A percentile compares a stretch with the other conserved stretches of the same genome.
These are phyloP conservation scores for Naganishia vaughanmartiniae DNA, from an alignment of 768 basidiomycete species.

Conservation along the genomic window DNA sequence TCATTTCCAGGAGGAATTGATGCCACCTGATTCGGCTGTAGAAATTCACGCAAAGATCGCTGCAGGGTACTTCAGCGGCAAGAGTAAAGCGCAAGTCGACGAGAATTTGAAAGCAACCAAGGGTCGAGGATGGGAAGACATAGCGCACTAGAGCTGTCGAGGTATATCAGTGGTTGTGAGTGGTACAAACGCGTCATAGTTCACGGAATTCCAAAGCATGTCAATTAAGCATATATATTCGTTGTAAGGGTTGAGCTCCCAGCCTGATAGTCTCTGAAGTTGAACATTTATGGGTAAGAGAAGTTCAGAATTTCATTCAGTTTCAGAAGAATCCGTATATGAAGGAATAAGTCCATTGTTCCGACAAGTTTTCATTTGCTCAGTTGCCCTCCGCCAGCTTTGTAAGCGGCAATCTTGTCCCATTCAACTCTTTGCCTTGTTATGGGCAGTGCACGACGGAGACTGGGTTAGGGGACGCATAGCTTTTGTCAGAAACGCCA, in stretches of 20 bases:
- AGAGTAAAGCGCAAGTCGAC: constrained; percentile 66
- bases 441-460: constrained; percentile 84
- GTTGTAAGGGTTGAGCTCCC: not conserved
- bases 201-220: not conserved
- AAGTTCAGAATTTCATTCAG: not conserved
- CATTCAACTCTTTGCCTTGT: constrained; percentile 93
- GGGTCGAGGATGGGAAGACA: constrained; percentile 42
- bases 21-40: constrained; percentile 72
- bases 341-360: not conserved
- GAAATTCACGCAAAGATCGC: constrained; percentile 91
- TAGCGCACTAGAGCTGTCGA: constrained; percentile 16
- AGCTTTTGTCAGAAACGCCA: not conserved
- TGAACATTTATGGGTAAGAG: not conserved
- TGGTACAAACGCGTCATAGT: not conserved
- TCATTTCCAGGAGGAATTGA: constrained; percentile 58
- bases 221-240: not conserved
- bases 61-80: constrained; percentile 83
- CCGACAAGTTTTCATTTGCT: constrained; percentile 3
- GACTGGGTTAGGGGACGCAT: constrained; percentile 49
- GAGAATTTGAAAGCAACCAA: constrained; percentile 40
- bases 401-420: constrained; percentile 69
- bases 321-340: no score
- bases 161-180: not conserved
- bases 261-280: not conserved
- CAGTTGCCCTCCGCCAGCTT: constrained; percentile 32